These are phyloP conservation scores for Ogataea hybrid DNA, from an alignment of 1,139 yeast genomes.

Conservation along the genomic window DNA sequence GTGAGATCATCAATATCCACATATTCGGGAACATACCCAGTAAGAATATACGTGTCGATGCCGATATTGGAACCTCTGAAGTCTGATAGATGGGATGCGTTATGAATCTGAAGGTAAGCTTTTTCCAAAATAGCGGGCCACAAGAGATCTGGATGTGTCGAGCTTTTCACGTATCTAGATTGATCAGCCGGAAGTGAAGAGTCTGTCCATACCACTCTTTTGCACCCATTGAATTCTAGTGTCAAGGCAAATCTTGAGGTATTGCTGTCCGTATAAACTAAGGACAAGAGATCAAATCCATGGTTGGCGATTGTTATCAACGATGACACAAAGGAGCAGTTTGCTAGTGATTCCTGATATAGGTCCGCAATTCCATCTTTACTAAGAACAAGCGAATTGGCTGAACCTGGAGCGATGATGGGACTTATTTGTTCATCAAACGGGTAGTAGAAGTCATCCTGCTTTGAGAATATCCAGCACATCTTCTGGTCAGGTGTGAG, in stretches of 20 bases:
- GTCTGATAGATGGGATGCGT: constrained; percentile 46
- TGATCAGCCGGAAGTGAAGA: constrained; percentile 39
- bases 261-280: constrained; percentile 30
- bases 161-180: constrained; percentile 39
- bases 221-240: constrained; percentile 60
- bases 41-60: constrained; percentile 61
- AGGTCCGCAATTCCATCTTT: constrained; percentile 12
- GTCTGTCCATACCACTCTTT: constrained; percentile 50
- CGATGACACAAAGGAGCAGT: constrained; percentile 23
- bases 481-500: constrained; percentile 14
- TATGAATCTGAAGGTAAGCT: constrained; percentile 65
- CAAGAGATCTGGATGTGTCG: constrained; percentile 37
- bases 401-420: constrained; percentile 6
- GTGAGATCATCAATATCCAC: constrained; percentile 34
- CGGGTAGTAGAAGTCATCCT: constrained; percentile 7
- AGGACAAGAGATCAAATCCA: background rate
- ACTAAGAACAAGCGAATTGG: constrained; percentile 1
- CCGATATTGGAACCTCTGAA: constrained; percentile 78
- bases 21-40: constrained; percentile 78
- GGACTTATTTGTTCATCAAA: constrained; percentile 11
- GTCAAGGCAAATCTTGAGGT: constrained; percentile 40
- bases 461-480: constrained; percentile 18
- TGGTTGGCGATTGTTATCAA: constrained; percentile 9
- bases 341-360: constrained; percentile 16
- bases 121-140: constrained; percentile 82